Evolutionary conservation across 352 stramenopile genomes (phyloP).

Genomic region (Globisporangium camurandrum): DNA sequence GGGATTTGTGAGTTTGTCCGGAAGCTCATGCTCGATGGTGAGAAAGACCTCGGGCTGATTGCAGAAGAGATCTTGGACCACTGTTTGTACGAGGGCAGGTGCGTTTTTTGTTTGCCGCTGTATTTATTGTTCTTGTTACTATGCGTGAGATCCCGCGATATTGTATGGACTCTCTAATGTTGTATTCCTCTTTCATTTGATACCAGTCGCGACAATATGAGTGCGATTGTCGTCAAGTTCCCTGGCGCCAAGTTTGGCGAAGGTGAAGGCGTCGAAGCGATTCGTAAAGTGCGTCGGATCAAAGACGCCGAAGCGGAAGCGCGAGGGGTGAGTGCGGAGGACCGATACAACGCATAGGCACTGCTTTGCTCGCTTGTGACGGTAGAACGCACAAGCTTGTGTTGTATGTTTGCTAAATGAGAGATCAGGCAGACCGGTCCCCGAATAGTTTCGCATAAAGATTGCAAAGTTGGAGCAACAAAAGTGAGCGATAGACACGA

Average conservation of each 20-base stretch:
- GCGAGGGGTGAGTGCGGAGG: constrained; percentile 15
- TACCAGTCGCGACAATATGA: constrained; percentile 80
- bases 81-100: constrained; percentile 69
- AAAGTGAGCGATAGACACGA: no score
- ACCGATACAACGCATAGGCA: constrained; percentile 8
- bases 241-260: constrained; percentile 49
- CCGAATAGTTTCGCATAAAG: no score
- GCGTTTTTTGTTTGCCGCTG: neutral
- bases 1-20: constrained; percentile 82
- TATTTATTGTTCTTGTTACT: neutral
- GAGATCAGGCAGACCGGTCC: no score
- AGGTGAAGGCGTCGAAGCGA: constrained; percentile 49
- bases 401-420: no score
- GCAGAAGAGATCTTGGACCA: constrained; percentile 76
- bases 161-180: constrained; percentile 3
- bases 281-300: constrained; percentile 45
- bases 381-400: no score
- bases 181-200: constrained; percentile 1
- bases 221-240: constrained; percentile 74
- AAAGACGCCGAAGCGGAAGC: constrained; percentile 37
- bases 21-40: constrained; percentile 58
- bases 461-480: no score
- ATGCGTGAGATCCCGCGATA: neutral
- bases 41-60: constrained; percentile 62
- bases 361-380: no score